Conservation (phyloP, 192 early-diverging fungal species). For the Coemansia sp. region DNA sequence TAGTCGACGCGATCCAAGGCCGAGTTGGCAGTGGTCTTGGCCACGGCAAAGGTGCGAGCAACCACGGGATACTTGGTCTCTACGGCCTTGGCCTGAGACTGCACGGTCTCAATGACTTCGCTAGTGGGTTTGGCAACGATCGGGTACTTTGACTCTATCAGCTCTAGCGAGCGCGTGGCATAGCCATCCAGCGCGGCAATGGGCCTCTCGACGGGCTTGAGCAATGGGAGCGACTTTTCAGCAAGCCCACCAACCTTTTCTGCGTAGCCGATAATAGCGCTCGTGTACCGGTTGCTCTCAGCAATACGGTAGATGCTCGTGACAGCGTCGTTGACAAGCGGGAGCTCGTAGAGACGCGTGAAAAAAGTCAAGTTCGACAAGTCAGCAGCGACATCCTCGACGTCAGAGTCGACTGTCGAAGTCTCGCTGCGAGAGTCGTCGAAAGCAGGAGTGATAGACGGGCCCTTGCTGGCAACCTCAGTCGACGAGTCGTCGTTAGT, state of each 20-base stretch:
- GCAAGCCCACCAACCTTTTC: conserved; percentile 47
- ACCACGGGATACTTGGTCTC: conserved; percentile 55
- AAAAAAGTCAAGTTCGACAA: conserved; percentile 43
- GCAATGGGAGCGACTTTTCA: conserved; percentile 46
- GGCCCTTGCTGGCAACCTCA: conserved; percentile 37
- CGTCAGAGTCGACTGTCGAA: conserved; percentile 55
- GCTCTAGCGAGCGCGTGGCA: conserved; percentile 65
- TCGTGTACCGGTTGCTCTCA: conserved; percentile 50
- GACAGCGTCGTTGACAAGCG: conserved; percentile 59
- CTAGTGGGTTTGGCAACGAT: conserved; percentile 62
- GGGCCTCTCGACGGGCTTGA: conserved; percentile 57
- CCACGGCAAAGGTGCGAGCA: conserved; percentile 59
- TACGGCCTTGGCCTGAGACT: conserved; percentile 38
- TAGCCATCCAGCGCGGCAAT: conserved; percentile 61
- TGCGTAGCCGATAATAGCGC: conserved; percentile 43
- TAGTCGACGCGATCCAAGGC: conserved; percentile 60
- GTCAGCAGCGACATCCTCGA: conserved; percentile 35
- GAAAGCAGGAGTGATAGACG: conserved; percentile 24
- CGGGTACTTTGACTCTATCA: conserved; percentile 62
- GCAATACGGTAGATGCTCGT: conserved; percentile 54
- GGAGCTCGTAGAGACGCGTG: conserved; percentile 58
- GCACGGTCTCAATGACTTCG: conserved; percentile 62
- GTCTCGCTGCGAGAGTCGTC: conserved; percentile 60
- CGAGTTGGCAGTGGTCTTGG: conserved; percentile 57
- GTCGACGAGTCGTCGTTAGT: conserved; percentile 15